Evolutionary conservation across 352 stramenopile species (phyloP), one percentile per base, ranked within the genome.

Genomic region (Albugo candida): DNA sequence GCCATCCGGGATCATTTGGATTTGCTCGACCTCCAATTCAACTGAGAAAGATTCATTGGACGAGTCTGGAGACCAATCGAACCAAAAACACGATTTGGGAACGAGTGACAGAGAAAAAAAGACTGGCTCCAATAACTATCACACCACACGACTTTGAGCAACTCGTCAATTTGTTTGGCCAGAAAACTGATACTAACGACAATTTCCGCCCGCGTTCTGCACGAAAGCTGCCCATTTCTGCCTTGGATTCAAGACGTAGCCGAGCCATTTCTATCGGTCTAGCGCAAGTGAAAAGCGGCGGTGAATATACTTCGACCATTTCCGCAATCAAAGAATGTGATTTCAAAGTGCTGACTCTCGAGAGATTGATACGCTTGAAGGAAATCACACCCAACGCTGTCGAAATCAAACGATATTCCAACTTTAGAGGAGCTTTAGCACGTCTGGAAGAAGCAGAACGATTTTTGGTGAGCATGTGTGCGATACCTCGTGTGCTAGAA

Each of bases 21-120:
- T 10, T 31, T 31, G 24, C 24, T 31, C 24, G 24, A 3, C 24
- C 24, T 31, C 24, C 24, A 31, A 8, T 31, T 3, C 24, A 31
- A 1, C 77, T 88, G 39, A 70, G 76, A 12, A 88, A 88, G 52
- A 66, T 88, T 10, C 74, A 88, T 41, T 88, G 76, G 76, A 84
- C 71, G 13, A 83, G 47, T 34, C 49, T 88, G 36, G 72, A 85
- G 48, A 58, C 60, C 8, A 65, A 67, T 44, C 69, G 67, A 44
- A 64, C 60, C 16, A 64, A 59, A 14, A 59, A 70, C 27, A 81
- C 76, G 12, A 88, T 88, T 58, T 88, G 76, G 76, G 63, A 62
- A 45, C 68, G 73, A 36, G 59, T 76, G 4, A 88, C 76, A 0
- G 50, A 66, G 13, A 64, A 71, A 31, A 59, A 72, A 2, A 75